Evolutionary conservation across 805 yeast species (phyloP).

Genomic region (Wickerhamiella siamensis): DNA sequence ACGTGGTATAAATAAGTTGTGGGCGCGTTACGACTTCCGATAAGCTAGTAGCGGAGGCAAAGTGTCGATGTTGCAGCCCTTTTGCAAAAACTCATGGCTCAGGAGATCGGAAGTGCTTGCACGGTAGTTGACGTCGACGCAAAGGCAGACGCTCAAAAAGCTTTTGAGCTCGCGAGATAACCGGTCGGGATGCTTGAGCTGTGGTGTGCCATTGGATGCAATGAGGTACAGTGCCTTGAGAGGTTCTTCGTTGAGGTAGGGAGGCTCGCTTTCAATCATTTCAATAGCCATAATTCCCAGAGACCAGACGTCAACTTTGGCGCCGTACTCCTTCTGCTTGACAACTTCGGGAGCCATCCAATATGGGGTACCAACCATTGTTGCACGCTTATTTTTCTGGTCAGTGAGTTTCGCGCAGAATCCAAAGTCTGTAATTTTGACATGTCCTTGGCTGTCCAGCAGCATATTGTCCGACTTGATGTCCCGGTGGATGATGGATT

Average conservation of each 20-base stretch:
- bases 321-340: conserved; percentile 64
- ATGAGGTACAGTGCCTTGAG: conserved; percentile 60
- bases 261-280: conserved; percentile 80
- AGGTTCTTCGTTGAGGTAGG: conserved; percentile 68
- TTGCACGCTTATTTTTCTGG: conserved; percentile 56
- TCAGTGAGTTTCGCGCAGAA: conserved; percentile 73
- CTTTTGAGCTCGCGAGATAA: conserved; percentile 66
- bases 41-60: conserved; percentile 25
- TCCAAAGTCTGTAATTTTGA: conserved; percentile 89
- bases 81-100: conserved; percentile 37
- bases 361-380: conserved; percentile 81
- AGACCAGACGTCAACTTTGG: conserved; percentile 73
- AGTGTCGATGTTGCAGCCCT: conserved; percentile 20
- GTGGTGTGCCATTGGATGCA: conserved; percentile 72
- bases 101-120: conserved; percentile 82
- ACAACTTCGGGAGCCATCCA: conserved; percentile 91
- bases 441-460: conserved; percentile 65
- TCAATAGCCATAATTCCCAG: conserved; percentile 76
- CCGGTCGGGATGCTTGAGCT: conserved; percentile 51
- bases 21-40: neutral
- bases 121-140: conserved; percentile 86
- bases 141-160: conserved; percentile 77
- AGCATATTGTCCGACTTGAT: conserved; percentile 93
- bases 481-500: conserved; percentile 90
- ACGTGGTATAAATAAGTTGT: neutral